These are phyloP conservation scores for Mycena galopus DNA, from an alignment of 768 basidiomycete genomes.

Conservation along the genomic window DNA sequence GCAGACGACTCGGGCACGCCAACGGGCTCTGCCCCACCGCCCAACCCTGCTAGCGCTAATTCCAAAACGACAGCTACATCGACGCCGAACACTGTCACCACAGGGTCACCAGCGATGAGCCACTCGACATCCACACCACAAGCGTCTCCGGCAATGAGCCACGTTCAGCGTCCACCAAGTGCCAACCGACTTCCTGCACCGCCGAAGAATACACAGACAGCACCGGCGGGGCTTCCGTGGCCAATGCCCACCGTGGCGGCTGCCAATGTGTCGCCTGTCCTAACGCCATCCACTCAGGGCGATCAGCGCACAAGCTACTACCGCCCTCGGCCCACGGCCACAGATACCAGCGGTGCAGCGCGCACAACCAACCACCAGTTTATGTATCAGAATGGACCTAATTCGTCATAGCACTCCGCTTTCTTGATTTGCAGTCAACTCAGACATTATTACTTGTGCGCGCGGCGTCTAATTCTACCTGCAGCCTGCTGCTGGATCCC, in stretches of 20 bases:
- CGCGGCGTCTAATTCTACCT: neutral
- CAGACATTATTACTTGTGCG: conserved; percentile 8
- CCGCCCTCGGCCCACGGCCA: conserved; percentile 56
- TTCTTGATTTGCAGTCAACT: neutral
- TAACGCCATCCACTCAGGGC: conserved; percentile 47
- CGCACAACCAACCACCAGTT: conserved; percentile 22
- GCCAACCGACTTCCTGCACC: conserved; percentile 34
- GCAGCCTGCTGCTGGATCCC: neutral
- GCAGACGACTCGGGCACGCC: conserved; percentile 52
- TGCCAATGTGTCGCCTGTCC: conserved; percentile 67
- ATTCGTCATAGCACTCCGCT: neutral
- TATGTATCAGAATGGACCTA: conserved; percentile 24
- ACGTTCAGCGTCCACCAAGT: conserved; percentile 55
- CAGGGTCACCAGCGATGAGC: conserved; percentile 55
- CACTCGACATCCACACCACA: conserved; percentile 58
- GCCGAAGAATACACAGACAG: conserved; percentile 39
- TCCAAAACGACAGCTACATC: conserved; percentile 38
- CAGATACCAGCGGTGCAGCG: conserved; percentile 7
- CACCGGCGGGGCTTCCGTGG: conserved; percentile 62
- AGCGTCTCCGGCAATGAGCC: conserved; percentile 66
- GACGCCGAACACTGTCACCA: conserved; percentile 38
- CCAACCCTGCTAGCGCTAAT: conserved; percentile 47
- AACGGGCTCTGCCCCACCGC: conserved; percentile 48
- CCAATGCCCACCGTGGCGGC: conserved; percentile 82
- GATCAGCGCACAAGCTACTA: conserved; percentile 66